Percentiles rank a stretch among this genome's conserved stretches.
These are phyloP conservation scores for Neurospora hispaniola DNA, from an alignment of 495 filamentous ascomycete genomes.

Conservation along the genomic window DNA sequence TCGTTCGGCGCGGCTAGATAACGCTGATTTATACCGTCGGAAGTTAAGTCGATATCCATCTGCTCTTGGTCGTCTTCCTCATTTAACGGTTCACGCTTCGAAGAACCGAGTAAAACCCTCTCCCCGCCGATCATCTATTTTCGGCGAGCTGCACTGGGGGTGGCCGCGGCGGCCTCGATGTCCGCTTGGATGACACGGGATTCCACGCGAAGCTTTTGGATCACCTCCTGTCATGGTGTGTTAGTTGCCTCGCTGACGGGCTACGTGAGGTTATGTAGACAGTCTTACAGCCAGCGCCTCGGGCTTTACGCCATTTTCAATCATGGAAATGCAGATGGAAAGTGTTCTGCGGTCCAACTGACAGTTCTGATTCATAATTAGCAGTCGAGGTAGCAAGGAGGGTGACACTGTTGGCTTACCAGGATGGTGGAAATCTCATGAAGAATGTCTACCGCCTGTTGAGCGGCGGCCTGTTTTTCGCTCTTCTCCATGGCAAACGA, in stretches of 20 bases:
- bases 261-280: neutral
- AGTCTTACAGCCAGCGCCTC: slow-evolving; percentile 80
- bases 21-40: neutral
- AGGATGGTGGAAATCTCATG: slow-evolving; percentile 87
- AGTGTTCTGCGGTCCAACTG: slow-evolving; percentile 81
- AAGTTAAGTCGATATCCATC: neutral
- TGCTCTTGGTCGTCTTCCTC: neutral
- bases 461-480: slow-evolving; percentile 80
- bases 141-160: neutral
- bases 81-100: neutral
- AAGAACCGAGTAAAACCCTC: neutral
- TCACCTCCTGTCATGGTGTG: neutral
- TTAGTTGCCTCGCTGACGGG: neutral
- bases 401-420: slow-evolving; percentile 32
- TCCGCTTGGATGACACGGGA: neutral
- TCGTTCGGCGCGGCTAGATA: neutral
- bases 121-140: neutral
- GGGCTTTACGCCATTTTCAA: slow-evolving; percentile 95
- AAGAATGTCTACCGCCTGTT: slow-evolving; percentile 90
- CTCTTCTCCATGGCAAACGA: slow-evolving; percentile 13
- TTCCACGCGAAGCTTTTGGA: neutral
- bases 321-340: slow-evolving; percentile 87
- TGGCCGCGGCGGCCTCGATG: neutral
- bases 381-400: neutral
- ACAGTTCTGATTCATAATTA: slow-evolving; percentile 56